Evolutionary conservation across 176 grass and related monocot genomes (phyloP).

Genomic region (Lolium multiflorum): DNA sequence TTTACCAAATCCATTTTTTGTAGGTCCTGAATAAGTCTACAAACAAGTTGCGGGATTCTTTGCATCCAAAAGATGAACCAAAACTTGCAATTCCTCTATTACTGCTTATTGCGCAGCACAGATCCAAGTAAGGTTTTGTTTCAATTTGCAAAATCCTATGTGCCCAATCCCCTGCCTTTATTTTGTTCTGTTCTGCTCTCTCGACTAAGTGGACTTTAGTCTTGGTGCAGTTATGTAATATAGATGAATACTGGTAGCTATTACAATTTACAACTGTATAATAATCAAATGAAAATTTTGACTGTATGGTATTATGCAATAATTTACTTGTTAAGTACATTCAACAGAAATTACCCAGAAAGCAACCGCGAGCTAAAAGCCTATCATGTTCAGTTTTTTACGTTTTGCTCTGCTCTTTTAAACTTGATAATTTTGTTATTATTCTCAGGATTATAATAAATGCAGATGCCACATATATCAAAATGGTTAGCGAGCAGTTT

Average conservation of each 20-base stretch:
- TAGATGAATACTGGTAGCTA: neutral
- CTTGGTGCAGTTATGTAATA: constrained; percentile 13
- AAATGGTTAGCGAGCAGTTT: constrained; percentile 99
- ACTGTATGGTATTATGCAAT: neutral
- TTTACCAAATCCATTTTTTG: constrained; percentile 28
- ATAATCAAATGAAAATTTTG: neutral
- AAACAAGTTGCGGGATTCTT: constrained; percentile 82
- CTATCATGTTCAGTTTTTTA: constrained; percentile 42
- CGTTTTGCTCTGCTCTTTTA: constrained; percentile 28
- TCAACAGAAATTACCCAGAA: neutral
- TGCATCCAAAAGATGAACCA: constrained; percentile 89
- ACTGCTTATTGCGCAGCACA: constrained; percentile 93
- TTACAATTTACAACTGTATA: constrained; percentile 6
- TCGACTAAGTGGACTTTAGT: constrained; percentile 30
- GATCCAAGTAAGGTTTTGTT: constrained; percentile 77
- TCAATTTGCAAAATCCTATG: constrained; percentile 15
- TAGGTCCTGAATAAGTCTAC: constrained; percentile 95
- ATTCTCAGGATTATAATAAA: constrained; percentile 86
- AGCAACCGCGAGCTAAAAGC: constrained; percentile 1
- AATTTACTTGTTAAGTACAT: neutral
- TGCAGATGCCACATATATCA: constrained; percentile 93
- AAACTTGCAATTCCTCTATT: constrained; percentile 97
- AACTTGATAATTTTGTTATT: constrained; percentile 37
- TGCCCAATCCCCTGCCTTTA: neutral
- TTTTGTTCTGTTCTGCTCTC: constrained; percentile 20